These are phyloP conservation scores for Coemansia sp. DNA, from an alignment of 192 early-diverging fungal species.

Conservation along the genomic window DNA sequence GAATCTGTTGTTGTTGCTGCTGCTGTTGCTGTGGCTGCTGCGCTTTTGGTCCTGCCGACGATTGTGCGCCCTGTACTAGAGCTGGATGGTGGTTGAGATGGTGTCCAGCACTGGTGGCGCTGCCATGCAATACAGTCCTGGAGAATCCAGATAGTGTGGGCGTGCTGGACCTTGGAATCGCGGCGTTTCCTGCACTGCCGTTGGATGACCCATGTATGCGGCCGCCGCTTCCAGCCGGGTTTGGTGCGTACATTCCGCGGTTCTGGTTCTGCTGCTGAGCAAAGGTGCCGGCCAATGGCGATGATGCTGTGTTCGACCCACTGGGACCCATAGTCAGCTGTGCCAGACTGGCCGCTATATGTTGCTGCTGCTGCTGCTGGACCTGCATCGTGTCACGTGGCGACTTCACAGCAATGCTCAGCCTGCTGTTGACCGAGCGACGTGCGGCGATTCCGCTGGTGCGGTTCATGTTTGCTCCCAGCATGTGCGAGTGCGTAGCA, in stretches of 20 bases:
- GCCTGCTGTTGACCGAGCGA: constrained; percentile 43
- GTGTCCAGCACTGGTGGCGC: neutral
- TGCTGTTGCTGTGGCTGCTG: neutral
- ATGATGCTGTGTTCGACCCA: constrained; percentile 5
- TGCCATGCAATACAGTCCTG: neutral
- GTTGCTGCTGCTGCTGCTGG: constrained; percentile 35
- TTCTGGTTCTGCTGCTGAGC: constrained; percentile 14
- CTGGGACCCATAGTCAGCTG: constrained; percentile 28
- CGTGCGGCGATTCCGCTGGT: constrained; percentile 46
- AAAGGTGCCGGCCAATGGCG: constrained; percentile 20
- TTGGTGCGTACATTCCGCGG: neutral
- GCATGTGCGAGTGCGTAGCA: constrained; percentile 34
- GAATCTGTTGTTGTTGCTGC: neutral
- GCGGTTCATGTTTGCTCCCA: constrained; percentile 42
- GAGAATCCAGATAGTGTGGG: neutral
- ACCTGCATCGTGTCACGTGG: constrained; percentile 49
- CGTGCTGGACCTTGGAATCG: neutral
- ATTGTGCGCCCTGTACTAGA: neutral
- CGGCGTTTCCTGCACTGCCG: neutral
- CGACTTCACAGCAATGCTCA: constrained; percentile 50
- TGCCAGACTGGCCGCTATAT: constrained; percentile 37
- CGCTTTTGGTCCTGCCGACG: neutral
- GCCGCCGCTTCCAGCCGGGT: neutral
- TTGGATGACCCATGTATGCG: neutral
- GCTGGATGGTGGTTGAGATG: neutral